These are phyloP conservation scores for Fusarium redolens DNA, from an alignment of 2,329 filamentous ascomycete genomes.

Conservation along the genomic window DNA sequence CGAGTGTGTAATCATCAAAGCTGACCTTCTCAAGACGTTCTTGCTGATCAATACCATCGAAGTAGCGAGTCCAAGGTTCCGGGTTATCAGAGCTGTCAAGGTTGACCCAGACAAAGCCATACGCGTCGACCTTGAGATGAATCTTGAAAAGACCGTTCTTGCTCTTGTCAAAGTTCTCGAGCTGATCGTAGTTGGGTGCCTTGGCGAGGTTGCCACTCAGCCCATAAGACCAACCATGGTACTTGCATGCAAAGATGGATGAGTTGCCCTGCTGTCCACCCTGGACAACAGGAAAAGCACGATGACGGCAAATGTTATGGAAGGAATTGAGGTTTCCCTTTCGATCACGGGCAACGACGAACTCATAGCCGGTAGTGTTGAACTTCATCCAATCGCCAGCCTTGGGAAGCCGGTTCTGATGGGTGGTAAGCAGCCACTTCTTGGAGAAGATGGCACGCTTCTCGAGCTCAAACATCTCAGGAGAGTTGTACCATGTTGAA, in stretches of 20 bases:
- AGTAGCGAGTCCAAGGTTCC: constrained; percentile 64
- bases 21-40: constrained; percentile 50
- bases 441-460: constrained; percentile 66
- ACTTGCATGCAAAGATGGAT: constrained; percentile 67
- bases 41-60: constrained; percentile 59
- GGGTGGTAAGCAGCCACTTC: constrained; percentile 66
- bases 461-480: constrained; percentile 66
- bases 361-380: constrained; percentile 64
- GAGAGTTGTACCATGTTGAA: constrained; percentile 61
- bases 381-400: constrained; percentile 68
- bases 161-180: constrained; percentile 65
- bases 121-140: constrained; percentile 62
- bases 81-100: constrained; percentile 59
- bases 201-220: constrained; percentile 68
- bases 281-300: constrained; percentile 66
- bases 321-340: constrained; percentile 65
- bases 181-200: constrained; percentile 63
- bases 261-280: constrained; percentile 58
- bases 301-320: constrained; percentile 72
- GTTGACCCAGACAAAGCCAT: constrained; percentile 69
- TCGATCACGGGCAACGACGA: constrained; percentile 55
- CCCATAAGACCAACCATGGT: constrained; percentile 72
- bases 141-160: constrained; percentile 66
- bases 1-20: constrained; percentile 63
- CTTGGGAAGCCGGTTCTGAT: constrained; percentile 61